A percentile compares a stretch with the other conserved stretches of the same genome.
These are phyloP conservation scores for Hirsutella rhossiliensis DNA, from an alignment of 2,329 filamentous ascomycete species.

Conservation along the genomic window DNA sequence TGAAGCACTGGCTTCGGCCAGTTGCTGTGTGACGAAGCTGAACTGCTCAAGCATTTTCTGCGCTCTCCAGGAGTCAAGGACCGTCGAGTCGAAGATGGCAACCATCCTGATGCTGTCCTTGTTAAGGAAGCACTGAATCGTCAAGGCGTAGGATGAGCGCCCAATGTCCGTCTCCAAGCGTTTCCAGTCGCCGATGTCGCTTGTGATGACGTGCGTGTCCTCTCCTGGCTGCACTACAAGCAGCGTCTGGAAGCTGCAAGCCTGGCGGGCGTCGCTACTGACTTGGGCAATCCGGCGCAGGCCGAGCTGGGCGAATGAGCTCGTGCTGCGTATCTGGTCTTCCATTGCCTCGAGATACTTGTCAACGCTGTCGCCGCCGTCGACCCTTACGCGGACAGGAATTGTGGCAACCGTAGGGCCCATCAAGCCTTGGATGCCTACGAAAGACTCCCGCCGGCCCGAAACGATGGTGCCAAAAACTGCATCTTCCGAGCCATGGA, in stretches of 20 bases:
- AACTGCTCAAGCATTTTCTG: constrained; percentile 1
- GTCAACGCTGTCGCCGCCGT: not conserved
- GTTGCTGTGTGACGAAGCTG: no score
- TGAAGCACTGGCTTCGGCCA: no score
- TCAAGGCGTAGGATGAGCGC: constrained; percentile 2
- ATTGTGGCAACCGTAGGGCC: constrained; percentile 17
- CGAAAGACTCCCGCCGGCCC: constrained; percentile 13
- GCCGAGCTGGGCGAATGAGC: constrained; percentile 14
- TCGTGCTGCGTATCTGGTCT: constrained; percentile 11
- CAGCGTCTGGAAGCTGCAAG: constrained; percentile 7
- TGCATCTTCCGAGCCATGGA: constrained; percentile 20
- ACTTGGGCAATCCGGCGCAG: constrained; percentile 14
- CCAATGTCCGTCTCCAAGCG: no score
- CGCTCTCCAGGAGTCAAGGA: constrained; percentile 3
- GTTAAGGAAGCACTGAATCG: constrained; percentile 4
- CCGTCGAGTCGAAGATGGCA: constrained; percentile 4
- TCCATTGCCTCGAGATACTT: constrained; percentile 8
- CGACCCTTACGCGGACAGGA: constrained; percentile 6
- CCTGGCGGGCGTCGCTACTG: constrained; percentile 1
- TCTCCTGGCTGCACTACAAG: constrained; percentile 6
- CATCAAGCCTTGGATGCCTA: constrained; percentile 12
- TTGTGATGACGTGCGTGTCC: not conserved
- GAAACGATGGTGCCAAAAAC: constrained; percentile 13
- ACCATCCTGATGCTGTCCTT: constrained; percentile 2
- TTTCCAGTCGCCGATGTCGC: no score